A percentile compares a stretch with the other conserved stretches of the same genome.
phyloP scores from a whole-genome alignment of 257 asterid species.

The Forsythia viridissima region DNA sequence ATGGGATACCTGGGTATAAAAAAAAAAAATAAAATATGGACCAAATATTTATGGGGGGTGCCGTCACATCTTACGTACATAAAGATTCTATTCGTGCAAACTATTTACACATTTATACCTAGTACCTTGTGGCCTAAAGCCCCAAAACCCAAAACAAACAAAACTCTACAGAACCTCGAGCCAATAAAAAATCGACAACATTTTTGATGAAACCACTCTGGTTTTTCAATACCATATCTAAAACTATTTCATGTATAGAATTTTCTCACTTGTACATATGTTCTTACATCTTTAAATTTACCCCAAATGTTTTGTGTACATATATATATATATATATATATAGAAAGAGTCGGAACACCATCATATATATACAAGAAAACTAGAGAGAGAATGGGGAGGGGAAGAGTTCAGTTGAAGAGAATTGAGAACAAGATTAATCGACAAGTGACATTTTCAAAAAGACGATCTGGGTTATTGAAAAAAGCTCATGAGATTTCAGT shows the following conservation, averaged over 20 bases:
- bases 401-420: slow-evolving; percentile 80
- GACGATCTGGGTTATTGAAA: slow-evolving; percentile 73
- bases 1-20: too few relatives aligned
- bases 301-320: slow-evolving; percentile 17
- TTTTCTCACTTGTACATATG: background rate
- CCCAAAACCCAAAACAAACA: background rate
- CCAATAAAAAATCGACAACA: slow-evolving; percentile 72
- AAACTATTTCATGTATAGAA: background rate
- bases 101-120: too few relatives aligned
- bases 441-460: slow-evolving; percentile 82
- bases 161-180: background rate
- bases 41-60: too few relatives aligned
- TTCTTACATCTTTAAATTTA: background rate
- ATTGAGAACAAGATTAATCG: slow-evolving; percentile 84
- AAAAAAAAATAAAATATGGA: too few relatives aligned
- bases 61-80: too few relatives aligned
- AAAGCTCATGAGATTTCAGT: slow-evolving; percentile 89
- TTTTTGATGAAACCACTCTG: slow-evolving; percentile 45
- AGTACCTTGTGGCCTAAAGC: too few relatives aligned
- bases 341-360: background rate
- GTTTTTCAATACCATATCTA: slow-evolving; percentile 36
- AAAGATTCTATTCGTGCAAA: too few relatives aligned
- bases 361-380: background rate
- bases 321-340: background rate
- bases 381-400: slow-evolving; percentile 62